phyloP scores from a whole-genome alignment of 345 rosid species.

The Lumnitzera racemosa region DNA sequence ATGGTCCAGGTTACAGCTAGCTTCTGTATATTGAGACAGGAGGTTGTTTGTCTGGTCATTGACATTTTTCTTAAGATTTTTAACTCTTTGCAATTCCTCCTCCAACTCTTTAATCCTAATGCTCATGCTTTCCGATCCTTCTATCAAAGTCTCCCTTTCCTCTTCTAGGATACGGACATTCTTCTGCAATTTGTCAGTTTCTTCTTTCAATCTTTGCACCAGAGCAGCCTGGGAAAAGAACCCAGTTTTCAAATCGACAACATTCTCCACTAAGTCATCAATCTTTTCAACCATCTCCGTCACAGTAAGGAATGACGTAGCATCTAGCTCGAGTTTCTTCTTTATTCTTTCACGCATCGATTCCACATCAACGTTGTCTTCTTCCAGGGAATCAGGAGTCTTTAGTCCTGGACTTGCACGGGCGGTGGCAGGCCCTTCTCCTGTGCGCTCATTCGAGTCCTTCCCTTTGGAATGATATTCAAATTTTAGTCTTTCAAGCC shows the following conservation, averaged over 20 bases:
- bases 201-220: constrained; percentile 50
- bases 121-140: constrained; percentile 28
- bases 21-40: constrained; percentile 41
- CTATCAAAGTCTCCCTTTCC: constrained; percentile 44
- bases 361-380: constrained; percentile 17
- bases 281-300: constrained; percentile 57
- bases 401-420: background rate
- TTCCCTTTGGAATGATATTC: constrained; percentile 15
- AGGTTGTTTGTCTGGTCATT: constrained; percentile 40
- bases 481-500: constrained; percentile 31
- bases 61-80: constrained; percentile 36
- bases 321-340: constrained; percentile 23
- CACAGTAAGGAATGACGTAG: constrained; percentile 29
- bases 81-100: constrained; percentile 46
- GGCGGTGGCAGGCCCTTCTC: constrained; percentile 13
- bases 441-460: constrained; percentile 4
- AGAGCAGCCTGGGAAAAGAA: constrained; percentile 56
- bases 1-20: constrained; percentile 31
- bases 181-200: constrained; percentile 45
- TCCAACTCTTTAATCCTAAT: constrained; percentile 45
- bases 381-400: background rate
- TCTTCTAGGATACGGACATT: constrained; percentile 47
- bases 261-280: constrained; percentile 70
- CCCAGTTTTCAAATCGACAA: constrained; percentile 45
- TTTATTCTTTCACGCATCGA: constrained; percentile 19